Evolutionary conservation across 345 rosid species (phyloP).

Genomic region (Eucalyptus marginata): DNA sequence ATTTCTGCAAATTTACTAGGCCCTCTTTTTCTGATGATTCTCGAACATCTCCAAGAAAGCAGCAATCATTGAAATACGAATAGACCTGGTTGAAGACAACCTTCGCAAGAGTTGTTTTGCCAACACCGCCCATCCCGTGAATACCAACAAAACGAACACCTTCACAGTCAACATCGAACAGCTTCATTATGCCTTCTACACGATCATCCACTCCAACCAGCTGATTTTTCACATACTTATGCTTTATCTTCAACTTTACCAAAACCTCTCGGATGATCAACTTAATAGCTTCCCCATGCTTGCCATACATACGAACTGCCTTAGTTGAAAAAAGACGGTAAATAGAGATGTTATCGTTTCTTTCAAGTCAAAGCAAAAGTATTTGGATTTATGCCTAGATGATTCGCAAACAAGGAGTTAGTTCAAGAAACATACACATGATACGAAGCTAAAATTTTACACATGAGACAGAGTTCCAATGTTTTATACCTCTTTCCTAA

Average conservation of each 20-base stretch:
- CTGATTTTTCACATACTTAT: not conserved
- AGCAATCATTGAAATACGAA: not conserved
- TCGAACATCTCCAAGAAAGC: not conserved
- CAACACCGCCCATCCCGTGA: not conserved
- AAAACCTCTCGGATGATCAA: not conserved
- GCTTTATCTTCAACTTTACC: not conserved
- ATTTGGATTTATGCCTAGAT: not conserved
- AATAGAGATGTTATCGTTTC: not conserved
- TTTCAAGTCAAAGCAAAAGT: not conserved
- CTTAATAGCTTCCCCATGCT: not conserved
- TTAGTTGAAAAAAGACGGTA: not conserved
- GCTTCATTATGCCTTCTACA: not conserved
- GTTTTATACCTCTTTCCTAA: not conserved
- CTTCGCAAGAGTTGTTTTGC: not conserved
- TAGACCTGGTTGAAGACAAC: not conserved
- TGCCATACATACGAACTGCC: not conserved
- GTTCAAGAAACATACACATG: not conserved
- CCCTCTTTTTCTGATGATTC: not conserved
- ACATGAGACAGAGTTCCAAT: not conserved
- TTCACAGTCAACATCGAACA: not conserved
- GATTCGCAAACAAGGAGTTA: not conserved
- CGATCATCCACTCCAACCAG: not conserved
- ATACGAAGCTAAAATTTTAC: not conserved
- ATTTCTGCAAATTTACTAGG: not conserved
- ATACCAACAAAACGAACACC: not conserved